phyloP scores from a whole-genome alignment of 495 filamentous ascomycete species.

The Lasiosphaeria hispida region DNA sequence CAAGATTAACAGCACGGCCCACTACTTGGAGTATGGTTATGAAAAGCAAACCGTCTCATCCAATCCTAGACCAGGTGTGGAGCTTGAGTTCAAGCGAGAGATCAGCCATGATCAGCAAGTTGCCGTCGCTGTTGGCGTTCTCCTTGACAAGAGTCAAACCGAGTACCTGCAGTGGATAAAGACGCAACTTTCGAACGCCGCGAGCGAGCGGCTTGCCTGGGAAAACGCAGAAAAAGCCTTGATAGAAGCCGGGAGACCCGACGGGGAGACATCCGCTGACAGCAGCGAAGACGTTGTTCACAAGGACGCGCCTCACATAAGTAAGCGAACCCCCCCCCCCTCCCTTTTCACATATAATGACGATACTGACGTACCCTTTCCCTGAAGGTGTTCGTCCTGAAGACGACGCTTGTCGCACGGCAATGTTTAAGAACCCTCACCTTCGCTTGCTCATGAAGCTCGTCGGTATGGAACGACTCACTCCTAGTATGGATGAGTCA shows the following conservation, averaged over 20 bases:
- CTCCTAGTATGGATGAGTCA: slow-evolving; percentile 61
- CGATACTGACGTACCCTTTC: slow-evolving; percentile 24
- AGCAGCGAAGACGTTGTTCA: slow-evolving; percentile 37
- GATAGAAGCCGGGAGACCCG: slow-evolving; percentile 21
- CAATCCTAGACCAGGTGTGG: slow-evolving; percentile 58
- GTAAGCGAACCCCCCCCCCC: slow-evolving; percentile 35
- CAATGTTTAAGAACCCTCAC: slow-evolving; percentile 86
- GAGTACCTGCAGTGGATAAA: slow-evolving; percentile 82
- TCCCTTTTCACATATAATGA: neutral
- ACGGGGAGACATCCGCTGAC: slow-evolving; percentile 34
- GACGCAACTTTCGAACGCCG: slow-evolving; percentile 61
- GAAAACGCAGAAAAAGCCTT: slow-evolving; percentile 65
- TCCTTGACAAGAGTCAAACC: slow-evolving; percentile 72
- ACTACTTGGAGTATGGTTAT: slow-evolving; percentile 86
- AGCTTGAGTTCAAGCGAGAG: slow-evolving; percentile 75
- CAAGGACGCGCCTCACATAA: slow-evolving; percentile 40
- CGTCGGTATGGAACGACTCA: slow-evolving; percentile 67
- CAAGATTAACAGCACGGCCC: slow-evolving; percentile 79
- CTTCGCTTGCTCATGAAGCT: slow-evolving; percentile 83
- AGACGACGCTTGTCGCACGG: slow-evolving; percentile 63
- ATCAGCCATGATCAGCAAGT: slow-evolving; percentile 66
- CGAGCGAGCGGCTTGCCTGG: slow-evolving; percentile 75
- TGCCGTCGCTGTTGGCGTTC: slow-evolving; percentile 69
- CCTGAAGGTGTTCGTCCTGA: slow-evolving; percentile 61
- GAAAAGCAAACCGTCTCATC: slow-evolving; percentile 70